phyloP scores from a whole-genome alignment of 1,139 yeast genomes.

The Yamadazyma blattariae region DNA sequence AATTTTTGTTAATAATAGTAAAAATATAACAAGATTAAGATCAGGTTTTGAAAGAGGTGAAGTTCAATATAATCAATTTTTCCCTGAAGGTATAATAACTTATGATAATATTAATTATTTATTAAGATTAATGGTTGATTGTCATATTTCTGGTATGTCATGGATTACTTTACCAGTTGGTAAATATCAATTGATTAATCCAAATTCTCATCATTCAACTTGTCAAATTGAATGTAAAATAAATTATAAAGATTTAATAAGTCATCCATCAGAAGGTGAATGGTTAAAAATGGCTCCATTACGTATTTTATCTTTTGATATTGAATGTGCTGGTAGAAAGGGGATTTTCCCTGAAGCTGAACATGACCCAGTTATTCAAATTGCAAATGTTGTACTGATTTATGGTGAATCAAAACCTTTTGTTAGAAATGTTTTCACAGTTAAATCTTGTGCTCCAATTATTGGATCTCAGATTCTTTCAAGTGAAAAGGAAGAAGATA shows the following conservation, averaged over 20 bases:
- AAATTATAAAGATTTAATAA: conserved; percentile 61
- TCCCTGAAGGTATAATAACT: conserved; percentile 61
- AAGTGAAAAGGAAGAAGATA: conserved; percentile 70
- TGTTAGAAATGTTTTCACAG: conserved; percentile 91
- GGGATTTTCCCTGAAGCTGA: conserved; percentile 97
- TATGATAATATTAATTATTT: conserved; percentile 89
- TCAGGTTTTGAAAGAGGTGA: conserved; percentile 84
- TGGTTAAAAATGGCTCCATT: conserved; percentile 94
- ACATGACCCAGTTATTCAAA: conserved; percentile 91
- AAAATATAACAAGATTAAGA: conserved; percentile 64
- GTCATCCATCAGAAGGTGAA: conserved; percentile 90
- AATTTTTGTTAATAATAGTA: conserved; percentile 63
- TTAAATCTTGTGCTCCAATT: conserved; percentile 86
- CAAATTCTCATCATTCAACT: conserved; percentile 50
- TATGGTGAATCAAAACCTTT: conserved; percentile 84
- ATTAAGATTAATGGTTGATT: conserved; percentile 86
- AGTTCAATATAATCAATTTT: conserved; percentile 59
- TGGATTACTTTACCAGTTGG: conserved; percentile 90
- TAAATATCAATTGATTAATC: conserved; percentile 51
- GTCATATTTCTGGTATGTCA: conserved; percentile 92
- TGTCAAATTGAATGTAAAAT: conserved; percentile 84
- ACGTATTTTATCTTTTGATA: conserved; percentile 90
- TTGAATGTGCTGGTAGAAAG: conserved; percentile 97
- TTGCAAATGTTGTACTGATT: conserved; percentile 87
- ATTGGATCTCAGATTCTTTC: conserved; percentile 91